phyloP scores from a whole-genome alignment of 108 stramenopile genomes.

The Cyclotella cryptica region DNA sequence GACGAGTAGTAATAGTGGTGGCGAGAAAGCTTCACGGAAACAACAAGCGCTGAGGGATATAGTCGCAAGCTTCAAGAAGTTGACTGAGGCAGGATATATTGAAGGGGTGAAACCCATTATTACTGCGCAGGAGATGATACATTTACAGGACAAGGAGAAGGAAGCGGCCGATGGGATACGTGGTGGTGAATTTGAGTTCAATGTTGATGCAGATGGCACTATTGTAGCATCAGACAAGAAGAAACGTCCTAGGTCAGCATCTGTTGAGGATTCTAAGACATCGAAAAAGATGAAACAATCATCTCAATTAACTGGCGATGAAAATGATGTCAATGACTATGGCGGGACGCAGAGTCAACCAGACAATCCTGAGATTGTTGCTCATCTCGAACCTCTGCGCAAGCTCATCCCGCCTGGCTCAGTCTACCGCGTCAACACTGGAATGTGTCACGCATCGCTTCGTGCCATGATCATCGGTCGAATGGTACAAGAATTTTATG shows the following conservation, averaged over 20 bases:
- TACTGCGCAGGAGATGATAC: slow-evolving; percentile 20
- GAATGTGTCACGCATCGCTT: slow-evolving; percentile 78
- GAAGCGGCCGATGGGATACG: slow-evolving; percentile 48
- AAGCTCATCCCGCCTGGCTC: slow-evolving; percentile 55
- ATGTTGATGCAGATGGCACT: slow-evolving; percentile 38
- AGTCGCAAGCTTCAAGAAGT: slow-evolving; percentile 56
- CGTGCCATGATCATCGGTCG: slow-evolving; percentile 69
- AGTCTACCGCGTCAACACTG: slow-evolving; percentile 72
- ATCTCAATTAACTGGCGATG: slow-evolving; percentile 31
- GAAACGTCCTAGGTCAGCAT: not conserved
- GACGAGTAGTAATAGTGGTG: not conserved
- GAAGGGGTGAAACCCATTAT: slow-evolving; percentile 58
- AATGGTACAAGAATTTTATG: slow-evolving; percentile 73
- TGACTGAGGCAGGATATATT: slow-evolving; percentile 68
- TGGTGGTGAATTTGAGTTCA: slow-evolving; percentile 56
- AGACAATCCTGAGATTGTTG: slow-evolving; percentile 35
- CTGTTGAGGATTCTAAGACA: slow-evolving; percentile 27
- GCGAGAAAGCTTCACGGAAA: not conserved
- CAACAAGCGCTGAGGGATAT: slow-evolving; percentile 46
- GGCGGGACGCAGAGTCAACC: slow-evolving; percentile 20
- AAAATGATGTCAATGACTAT: slow-evolving; percentile 13
- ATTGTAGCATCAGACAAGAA: slow-evolving; percentile 14
- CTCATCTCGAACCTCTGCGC: slow-evolving; percentile 38
- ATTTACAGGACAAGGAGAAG: slow-evolving; percentile 21
- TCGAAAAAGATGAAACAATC: slow-evolving; percentile 38